phyloP scores from a whole-genome alignment of 1,284 basidiomycete species.

The Puccinia hordei region DNA sequence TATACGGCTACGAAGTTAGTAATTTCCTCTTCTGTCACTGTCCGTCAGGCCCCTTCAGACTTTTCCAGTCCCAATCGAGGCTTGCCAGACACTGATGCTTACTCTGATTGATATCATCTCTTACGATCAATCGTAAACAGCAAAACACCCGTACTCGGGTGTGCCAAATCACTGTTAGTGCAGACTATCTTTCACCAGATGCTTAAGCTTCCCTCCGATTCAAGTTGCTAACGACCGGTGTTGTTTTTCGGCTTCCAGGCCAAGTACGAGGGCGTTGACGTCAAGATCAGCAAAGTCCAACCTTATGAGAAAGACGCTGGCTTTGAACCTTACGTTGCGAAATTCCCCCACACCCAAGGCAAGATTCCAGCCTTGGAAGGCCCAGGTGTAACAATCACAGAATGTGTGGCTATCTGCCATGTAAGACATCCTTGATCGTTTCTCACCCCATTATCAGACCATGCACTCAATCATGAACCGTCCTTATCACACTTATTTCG shows the following conservation, averaged over 20 bases:
- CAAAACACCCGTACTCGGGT: conserved; percentile 38
- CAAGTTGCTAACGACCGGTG: not conserved
- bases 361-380: conserved; percentile 48
- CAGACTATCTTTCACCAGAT: not conserved
- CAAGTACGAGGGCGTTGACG: conserved; percentile 38
- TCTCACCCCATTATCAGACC: not conserved
- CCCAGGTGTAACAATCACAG: conserved; percentile 26
- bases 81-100: not conserved
- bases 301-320: conserved; percentile 25
- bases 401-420: conserved; percentile 35
- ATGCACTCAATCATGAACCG: not conserved
- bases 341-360: conserved; percentile 44
- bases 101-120: conserved; percentile 4
- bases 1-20: conserved; percentile 42
- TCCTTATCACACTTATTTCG: not conserved
- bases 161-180: conserved; percentile 37
- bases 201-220: not conserved
- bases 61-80: not conserved
- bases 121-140: too few species aligned
- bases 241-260: conserved; percentile 16
- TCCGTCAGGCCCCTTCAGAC: not conserved
- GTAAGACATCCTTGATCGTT: not conserved
- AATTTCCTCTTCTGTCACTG: not conserved
- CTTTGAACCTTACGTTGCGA: conserved; percentile 17
- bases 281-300: conserved; percentile 24